phyloP scores from a whole-genome alignment of 2,329 filamentous ascomycete species.

The Beauveria sp. region DNA sequence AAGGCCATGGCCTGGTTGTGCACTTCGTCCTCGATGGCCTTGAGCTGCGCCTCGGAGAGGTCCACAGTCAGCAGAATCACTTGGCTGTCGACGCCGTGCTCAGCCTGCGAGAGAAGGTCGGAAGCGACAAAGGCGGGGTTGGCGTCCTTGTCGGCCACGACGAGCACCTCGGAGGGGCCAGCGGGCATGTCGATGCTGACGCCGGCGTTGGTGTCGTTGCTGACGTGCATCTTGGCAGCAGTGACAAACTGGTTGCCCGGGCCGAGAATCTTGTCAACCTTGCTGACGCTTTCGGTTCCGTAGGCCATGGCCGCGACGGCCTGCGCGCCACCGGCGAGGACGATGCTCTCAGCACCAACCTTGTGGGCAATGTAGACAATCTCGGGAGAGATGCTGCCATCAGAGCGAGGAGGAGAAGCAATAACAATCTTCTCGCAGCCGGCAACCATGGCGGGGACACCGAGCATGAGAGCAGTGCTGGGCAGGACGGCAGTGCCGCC shows the following conservation, averaged over 20 bases:
- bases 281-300: slow-evolving; percentile 86
- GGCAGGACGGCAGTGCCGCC: slow-evolving; percentile 96
- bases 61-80: slow-evolving; percentile 85
- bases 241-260: slow-evolving; percentile 98
- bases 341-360: slow-evolving; percentile 90
- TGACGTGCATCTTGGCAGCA: slow-evolving; percentile 95
- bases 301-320: slow-evolving; percentile 96
- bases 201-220: slow-evolving; percentile 91
- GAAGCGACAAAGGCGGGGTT: slow-evolving; percentile 94
- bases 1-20: slow-evolving; percentile 80
- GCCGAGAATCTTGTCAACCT: slow-evolving; percentile 97
- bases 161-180: slow-evolving; percentile 92
- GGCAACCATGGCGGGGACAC: slow-evolving; percentile 94
- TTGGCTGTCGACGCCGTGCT: slow-evolving; percentile 94
- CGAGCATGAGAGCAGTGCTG: slow-evolving; percentile 94
- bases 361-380: slow-evolving; percentile 98
- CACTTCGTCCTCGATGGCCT: slow-evolving; percentile 84
- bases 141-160: slow-evolving; percentile 79
- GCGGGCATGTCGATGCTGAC: slow-evolving; percentile 98
- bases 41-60: slow-evolving; percentile 62
- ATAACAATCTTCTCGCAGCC: slow-evolving; percentile 93
- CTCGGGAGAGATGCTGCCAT: slow-evolving; percentile 88
- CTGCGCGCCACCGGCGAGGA: slow-evolving; percentile 90
- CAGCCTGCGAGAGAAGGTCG: slow-evolving; percentile 88
- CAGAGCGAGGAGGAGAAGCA: slow-evolving; percentile 80